phyloP scores from a whole-genome alignment of 257 asterid genomes.

The Lycium ferocissimum region DNA sequence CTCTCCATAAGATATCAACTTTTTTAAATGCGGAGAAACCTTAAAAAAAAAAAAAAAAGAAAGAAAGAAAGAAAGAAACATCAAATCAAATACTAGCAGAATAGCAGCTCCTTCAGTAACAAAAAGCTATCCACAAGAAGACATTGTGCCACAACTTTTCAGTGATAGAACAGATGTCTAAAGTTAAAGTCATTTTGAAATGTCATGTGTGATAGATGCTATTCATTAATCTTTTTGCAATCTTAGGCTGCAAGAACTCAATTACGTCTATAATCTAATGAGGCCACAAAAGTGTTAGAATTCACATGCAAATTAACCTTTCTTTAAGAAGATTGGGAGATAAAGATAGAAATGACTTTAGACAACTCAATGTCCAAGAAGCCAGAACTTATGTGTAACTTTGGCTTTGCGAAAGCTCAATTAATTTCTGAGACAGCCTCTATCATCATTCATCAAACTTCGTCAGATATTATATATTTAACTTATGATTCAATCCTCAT shows the following conservation, averaged over 20 bases:
- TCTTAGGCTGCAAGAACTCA: not conserved
- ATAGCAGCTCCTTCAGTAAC: not conserved
- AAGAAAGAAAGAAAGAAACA: not conserved
- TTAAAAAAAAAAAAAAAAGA: conserved; percentile 29
- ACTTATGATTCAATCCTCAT: not conserved
- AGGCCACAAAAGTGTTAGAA: conserved; percentile 1
- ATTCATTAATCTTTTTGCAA: conserved; percentile 4
- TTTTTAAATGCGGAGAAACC: conserved; percentile 78
- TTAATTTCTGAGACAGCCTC: not conserved
- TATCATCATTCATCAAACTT: not conserved
- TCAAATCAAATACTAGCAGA: not conserved
- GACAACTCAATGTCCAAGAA: not conserved
- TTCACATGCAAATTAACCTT: not conserved
- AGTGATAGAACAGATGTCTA: not conserved
- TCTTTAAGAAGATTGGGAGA: conserved; percentile 9
- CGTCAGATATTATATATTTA: not conserved
- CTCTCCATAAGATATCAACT: conserved; percentile 92
- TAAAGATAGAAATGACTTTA: not conserved
- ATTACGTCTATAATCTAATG: conserved; percentile 11
- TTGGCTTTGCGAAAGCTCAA: conserved; percentile 8
- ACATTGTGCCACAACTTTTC: not conserved
- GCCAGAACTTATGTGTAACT: not conserved
- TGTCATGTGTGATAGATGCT: not conserved
- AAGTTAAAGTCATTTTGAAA: not conserved
- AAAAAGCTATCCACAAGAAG: conserved; percentile 14